Evolutionary conservation across 495 filamentous ascomycete genomes (phyloP).

Genomic region (Annulohypoxylon maeteangense): DNA sequence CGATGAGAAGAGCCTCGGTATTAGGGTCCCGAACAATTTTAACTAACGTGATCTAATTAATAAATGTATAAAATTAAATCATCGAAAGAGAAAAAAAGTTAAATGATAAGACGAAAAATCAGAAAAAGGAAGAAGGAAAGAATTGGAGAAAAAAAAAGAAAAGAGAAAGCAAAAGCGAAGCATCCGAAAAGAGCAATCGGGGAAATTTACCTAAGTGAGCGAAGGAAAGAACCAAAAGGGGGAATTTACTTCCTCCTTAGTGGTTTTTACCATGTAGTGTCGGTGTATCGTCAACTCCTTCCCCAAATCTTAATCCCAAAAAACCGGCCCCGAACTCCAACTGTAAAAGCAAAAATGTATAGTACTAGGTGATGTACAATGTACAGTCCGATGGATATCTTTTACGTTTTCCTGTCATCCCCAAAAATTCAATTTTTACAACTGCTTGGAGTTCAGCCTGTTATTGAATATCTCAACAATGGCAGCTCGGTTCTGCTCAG

Average conservation of each 20-base stretch:
- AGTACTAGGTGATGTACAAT: background rate
- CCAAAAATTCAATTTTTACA: constrained; percentile 2
- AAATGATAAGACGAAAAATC: background rate
- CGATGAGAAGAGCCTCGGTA: constrained; percentile 10
- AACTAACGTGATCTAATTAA: background rate
- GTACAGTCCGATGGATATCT: background rate
- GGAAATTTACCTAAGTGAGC: constrained; percentile 9
- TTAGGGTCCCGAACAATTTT: background rate
- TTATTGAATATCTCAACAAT: constrained; percentile 38
- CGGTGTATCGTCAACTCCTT: constrained; percentile 39
- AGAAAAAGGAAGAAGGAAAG: background rate
- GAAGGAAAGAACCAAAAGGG: constrained; percentile 10
- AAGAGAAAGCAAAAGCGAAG: background rate
- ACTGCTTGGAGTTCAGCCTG: constrained; percentile 34
- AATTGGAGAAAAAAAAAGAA: constrained; percentile 2
- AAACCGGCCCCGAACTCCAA: constrained; percentile 16
- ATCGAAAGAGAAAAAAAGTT: background rate
- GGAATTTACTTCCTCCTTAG: constrained; percentile 19
- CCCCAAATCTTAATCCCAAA: constrained; percentile 24
- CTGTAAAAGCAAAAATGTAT: background rate
- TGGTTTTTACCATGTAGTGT: constrained; percentile 19
- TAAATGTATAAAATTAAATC: background rate
- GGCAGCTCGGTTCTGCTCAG: constrained; percentile 16
- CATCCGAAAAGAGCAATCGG: background rate
- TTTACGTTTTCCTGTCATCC: background rate